Conservation (phyloP, 352 stramenopile species). For the Blastocystis hominis region DNA sequence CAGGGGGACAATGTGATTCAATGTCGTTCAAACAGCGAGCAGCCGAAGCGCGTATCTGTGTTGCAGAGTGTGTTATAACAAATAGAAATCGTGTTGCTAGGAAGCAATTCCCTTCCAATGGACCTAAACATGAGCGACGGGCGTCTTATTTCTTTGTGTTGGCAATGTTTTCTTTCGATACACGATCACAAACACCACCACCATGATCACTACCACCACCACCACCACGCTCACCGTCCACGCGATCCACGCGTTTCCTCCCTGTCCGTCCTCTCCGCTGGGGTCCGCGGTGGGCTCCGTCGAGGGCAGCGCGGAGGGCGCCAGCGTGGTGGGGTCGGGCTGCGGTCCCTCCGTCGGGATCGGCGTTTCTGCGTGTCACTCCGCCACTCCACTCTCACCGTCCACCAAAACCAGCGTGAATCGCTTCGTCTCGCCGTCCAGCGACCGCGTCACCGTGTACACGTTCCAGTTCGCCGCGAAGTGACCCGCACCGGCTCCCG, state of each 20-base stretch:
- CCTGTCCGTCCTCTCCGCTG: background rate
- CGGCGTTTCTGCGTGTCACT: background rate
- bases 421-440: background rate
- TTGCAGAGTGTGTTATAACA: background rate
- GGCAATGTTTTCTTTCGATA: background rate
- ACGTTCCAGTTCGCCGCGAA: background rate
- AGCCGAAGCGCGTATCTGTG: background rate
- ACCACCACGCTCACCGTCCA: background rate
- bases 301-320: background rate
- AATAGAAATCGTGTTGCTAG: constrained; percentile 33
- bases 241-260: background rate
- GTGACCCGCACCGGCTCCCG: background rate
- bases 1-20: background rate
- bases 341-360: background rate
- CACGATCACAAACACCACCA: background rate
- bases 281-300: background rate
- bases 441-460: background rate
- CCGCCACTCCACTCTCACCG: background rate
- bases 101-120: background rate
- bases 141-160: background rate
- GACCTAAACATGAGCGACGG: background rate
- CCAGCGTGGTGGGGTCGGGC: background rate
- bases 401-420: background rate
- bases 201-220: background rate
- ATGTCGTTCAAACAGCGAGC: background rate